A percentile compares a stretch with the other conserved stretches of the same genome.
These are phyloP conservation scores for Rhododendron henanense DNA, from an alignment of 148 eudicot genomes.

Conservation along the genomic window DNA sequence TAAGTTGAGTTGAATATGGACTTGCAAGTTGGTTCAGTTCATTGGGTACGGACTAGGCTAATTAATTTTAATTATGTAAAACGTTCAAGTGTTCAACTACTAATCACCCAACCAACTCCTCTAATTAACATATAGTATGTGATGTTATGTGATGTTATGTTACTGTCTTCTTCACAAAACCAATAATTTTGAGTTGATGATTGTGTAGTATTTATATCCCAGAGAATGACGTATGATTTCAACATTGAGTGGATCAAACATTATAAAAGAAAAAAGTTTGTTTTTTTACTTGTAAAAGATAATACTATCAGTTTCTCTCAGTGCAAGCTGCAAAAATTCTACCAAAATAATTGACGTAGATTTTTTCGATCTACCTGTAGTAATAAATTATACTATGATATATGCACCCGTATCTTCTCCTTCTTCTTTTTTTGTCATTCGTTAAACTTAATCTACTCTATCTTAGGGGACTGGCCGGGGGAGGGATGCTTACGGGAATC, in stretches of 20 bases:
- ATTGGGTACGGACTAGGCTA: not conserved
- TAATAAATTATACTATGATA: too few relatives aligned
- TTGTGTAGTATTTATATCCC: not conserved
- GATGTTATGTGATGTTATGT: too few relatives aligned
- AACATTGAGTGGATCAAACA: not conserved
- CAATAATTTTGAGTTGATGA: not conserved
- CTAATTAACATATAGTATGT: too few relatives aligned
- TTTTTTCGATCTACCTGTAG: not conserved
- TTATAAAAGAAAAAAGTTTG: too few relatives aligned
- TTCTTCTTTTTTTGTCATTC: too few relatives aligned
- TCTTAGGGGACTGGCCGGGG: too few relatives aligned
- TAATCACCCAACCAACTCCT: too few relatives aligned
- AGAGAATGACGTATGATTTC: not conserved
- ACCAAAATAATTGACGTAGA: not conserved
- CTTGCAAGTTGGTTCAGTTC: not conserved
- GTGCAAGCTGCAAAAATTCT: not conserved
- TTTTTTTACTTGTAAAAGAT: not conserved
- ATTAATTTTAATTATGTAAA: not conserved
- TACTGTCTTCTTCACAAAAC: too few relatives aligned
- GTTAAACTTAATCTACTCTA: too few relatives aligned
- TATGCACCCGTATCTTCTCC: not conserved
- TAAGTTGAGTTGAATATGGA: not conserved
- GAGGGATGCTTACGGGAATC: too few relatives aligned
- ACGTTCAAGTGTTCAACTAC: not conserved
- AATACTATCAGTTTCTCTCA: not conserved